A percentile compares a stretch with the other conserved stretches of the same genome.
These are phyloP conservation scores for Nissolia schottii DNA, from an alignment of 306 rosid species.

Conservation along the genomic window DNA sequence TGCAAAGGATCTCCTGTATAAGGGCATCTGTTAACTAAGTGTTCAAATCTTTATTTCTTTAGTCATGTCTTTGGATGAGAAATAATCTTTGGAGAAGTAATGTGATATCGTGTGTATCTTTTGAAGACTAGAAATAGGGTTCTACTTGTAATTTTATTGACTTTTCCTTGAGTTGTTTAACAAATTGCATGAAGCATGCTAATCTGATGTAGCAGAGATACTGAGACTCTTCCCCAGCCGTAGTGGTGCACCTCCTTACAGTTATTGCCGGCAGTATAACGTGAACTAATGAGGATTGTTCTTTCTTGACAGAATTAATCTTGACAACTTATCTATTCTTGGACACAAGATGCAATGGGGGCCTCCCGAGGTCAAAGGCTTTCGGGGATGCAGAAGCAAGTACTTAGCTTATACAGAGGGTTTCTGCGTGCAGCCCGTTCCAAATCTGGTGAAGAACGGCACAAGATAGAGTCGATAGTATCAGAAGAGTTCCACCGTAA, in stretches of 20 bases:
- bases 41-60: not conserved
- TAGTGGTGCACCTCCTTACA: not conserved
- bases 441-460: slow-evolving; percentile 54
- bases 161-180: too few species aligned
- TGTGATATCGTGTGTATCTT: too few species aligned
- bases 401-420: slow-evolving; percentile 68
- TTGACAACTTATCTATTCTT: not conserved
- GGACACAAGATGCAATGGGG: slow-evolving; percentile 43
- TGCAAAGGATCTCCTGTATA: not conserved
- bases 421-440: slow-evolving; percentile 75
- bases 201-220: too few species aligned
- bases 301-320: not conserved
- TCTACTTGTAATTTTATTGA: not conserved
- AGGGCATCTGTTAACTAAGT: not conserved
- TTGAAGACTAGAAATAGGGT: too few species aligned
- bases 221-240: not conserved
- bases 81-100: too few species aligned
- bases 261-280: not conserved
- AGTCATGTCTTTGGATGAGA: not conserved
- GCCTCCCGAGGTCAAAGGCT: slow-evolving; percentile 45
- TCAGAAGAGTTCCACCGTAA: slow-evolving; percentile 60
- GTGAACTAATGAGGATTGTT: not conserved
- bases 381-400: slow-evolving; percentile 90
- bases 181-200: too few species aligned
- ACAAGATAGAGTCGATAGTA: slow-evolving; percentile 54